Evolutionary conservation across 228 moss, liverwort and hornwort genomes (phyloP).

Genomic region (Sphagnum magellanicum): DNA sequence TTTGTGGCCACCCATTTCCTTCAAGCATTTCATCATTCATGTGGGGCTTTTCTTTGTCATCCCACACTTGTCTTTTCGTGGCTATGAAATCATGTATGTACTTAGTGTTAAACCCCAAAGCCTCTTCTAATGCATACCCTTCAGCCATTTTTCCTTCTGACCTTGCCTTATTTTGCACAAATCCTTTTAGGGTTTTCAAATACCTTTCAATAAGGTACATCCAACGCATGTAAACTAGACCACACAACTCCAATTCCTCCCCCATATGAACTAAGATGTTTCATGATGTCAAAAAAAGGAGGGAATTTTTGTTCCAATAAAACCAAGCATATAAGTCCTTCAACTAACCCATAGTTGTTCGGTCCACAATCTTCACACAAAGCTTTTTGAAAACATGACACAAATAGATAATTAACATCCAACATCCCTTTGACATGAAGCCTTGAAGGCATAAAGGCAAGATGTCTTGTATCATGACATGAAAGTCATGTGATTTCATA

Average conservation of each 20-base stretch:
- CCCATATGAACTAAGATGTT: no score
- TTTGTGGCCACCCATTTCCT: background rate
- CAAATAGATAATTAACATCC: background rate
- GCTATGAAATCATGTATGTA: background rate
- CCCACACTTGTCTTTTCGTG: background rate
- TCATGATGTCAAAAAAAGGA: slow-evolving; percentile 3
- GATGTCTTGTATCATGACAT: background rate
- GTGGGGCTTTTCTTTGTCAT: background rate
- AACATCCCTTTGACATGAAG: background rate
- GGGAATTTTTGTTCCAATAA: slow-evolving; percentile 1
- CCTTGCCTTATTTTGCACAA: background rate
- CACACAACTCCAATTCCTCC: no score
- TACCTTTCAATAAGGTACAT: background rate
- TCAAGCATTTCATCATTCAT: background rate
- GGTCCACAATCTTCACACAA: slow-evolving; percentile 1
- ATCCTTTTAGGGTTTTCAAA: background rate
- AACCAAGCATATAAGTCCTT: background rate
- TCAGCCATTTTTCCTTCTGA: background rate
- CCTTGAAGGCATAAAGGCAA: background rate
- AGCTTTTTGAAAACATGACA: background rate
- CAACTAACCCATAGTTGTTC: no score
- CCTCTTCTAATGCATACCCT: background rate
- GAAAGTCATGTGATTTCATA: background rate
- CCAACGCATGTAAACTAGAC: background rate
- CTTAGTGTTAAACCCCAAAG: background rate